Evolutionary conservation across 2,329 filamentous ascomycete genomes (phyloP), one percentile per base, ranked within the genome.

Genomic region (Claviceps lovelessii): DNA sequence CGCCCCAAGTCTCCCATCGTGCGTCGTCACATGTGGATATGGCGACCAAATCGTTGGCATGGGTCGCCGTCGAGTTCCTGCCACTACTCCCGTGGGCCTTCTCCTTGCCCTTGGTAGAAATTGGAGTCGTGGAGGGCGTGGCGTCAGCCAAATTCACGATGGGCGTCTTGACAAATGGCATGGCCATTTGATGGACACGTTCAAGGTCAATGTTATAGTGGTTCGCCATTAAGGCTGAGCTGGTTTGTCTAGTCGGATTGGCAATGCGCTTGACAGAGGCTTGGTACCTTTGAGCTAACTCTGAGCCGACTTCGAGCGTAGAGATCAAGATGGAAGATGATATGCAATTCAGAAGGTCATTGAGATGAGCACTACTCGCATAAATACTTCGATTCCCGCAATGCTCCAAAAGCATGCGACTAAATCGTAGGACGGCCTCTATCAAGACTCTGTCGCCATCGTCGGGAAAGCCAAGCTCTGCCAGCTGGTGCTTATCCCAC

Each of bases 331-430:
- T 77, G 33, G 83, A 80, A 55, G 91, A 76, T 29, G 86, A 90
- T 3, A 88, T 91, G 48, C 87, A 91, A 69, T 96, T 88, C 56
- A 98, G 79, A 45, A 98, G 78, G 65, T 90, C 85, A 66, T 91
- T 93, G 58, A 98, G 74, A 63, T 94, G 88, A 60, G 85, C 78
- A 67, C 91, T 97, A 74, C 93, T 98, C 57, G 86, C 88, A 68
- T 97, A 98, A 63, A 98, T 84, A 72, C 90, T 96, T 61, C 94
- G 80, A 66, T 98, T 98, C 57, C 91, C 93, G 70, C 93, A 98
- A 67, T 95, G 93, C 67, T 97, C 89, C 52, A 97, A 73, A 35
- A 98, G 76, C 68, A 95, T 80, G 58, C 85, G 82, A 28, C 90
- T 95, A 69, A 98, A 98, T 61, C 81, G 77, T 57, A 98, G 75